Percentiles rank a stretch among this genome's conserved stretches.
phyloP scores from a whole-genome alignment of 1,284 basidiomycete genomes.

The Heterobasidion parviporum region DNA sequence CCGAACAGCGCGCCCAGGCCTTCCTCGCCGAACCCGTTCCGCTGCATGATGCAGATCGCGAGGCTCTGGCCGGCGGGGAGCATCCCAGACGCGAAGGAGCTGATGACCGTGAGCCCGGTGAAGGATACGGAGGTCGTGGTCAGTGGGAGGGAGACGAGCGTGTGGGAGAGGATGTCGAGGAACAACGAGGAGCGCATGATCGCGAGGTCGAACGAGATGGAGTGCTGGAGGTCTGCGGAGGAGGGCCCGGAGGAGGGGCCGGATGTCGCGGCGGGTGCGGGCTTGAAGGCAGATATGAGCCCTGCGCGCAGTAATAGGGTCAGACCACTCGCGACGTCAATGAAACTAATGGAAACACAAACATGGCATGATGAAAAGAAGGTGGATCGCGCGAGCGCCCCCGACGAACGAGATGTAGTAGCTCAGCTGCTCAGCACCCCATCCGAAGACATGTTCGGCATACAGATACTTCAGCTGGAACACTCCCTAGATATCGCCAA shows the following conservation, averaged over 20 bases:
- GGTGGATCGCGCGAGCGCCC: slow-evolving; percentile 38
- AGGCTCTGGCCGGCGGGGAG: slow-evolving; percentile 63
- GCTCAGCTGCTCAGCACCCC: slow-evolving; percentile 46
- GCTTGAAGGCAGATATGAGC: slow-evolving; percentile 38
- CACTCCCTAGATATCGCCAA: slow-evolving; percentile 32
- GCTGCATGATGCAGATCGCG: slow-evolving; percentile 59
- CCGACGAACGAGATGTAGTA: slow-evolving; percentile 55
- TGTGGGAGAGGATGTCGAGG: slow-evolving; percentile 58
- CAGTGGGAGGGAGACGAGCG: slow-evolving; percentile 45
- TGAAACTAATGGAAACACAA: slow-evolving; percentile 15
- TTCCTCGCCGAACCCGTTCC: slow-evolving; percentile 25
- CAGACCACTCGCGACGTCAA: slow-evolving; percentile 1
- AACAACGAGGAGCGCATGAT: slow-evolving; percentile 53
- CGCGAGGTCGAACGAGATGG: slow-evolving; percentile 63
- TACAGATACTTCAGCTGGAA: slow-evolving; percentile 57
- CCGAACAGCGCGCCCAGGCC: slow-evolving; percentile 45
- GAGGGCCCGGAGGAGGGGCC: slow-evolving; percentile 28
- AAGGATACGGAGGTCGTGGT: slow-evolving; percentile 40
- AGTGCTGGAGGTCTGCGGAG: slow-evolving; percentile 42
- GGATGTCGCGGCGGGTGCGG: slow-evolving; percentile 15
- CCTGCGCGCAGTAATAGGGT: slow-evolving; percentile 20
- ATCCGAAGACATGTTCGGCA: slow-evolving; percentile 44
- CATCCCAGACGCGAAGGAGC: slow-evolving; percentile 52
- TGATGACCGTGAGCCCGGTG: slow-evolving; percentile 46
- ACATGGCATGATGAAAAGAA: slow-evolving; percentile 52